These are phyloP conservation scores for Bidens hawaiensis DNA, from an alignment of 140 eudicot species.

Conservation along the genomic window DNA sequence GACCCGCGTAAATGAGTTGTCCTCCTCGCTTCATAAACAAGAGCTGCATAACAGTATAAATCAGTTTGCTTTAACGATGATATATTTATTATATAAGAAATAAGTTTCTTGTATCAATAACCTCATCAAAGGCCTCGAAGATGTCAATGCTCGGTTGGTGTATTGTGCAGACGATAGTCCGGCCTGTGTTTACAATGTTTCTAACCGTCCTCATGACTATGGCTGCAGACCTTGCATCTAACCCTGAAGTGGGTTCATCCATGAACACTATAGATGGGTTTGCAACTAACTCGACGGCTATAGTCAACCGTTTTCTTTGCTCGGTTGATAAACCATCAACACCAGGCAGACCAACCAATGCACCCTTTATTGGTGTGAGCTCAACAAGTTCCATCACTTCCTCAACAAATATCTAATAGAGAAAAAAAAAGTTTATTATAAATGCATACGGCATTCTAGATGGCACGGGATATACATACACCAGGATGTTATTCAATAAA, in stretches of 20 bases:
- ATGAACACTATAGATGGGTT: constrained; percentile 95
- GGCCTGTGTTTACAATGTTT: constrained; percentile 89
- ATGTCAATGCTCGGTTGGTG: constrained; percentile 99
- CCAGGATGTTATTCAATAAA: too few relatives aligned
- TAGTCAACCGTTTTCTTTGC: constrained; percentile 90
- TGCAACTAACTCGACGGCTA: constrained; percentile 97
- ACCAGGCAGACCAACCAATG: constrained; percentile 95
- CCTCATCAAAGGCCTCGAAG: constrained; percentile 98
- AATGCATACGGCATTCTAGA: too few relatives aligned
- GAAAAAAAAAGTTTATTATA: neutral
- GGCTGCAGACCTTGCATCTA: constrained; percentile 98
- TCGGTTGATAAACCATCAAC: constrained; percentile 98
- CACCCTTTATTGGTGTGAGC: constrained; percentile 78
- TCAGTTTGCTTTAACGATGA: neutral
- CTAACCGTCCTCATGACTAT: constrained; percentile 99
- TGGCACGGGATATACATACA: too few relatives aligned
- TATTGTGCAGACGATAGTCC: constrained; percentile 95
- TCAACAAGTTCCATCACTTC: constrained; percentile 99
- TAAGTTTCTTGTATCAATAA: constrained; percentile 12
- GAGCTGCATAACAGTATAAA: constrained; percentile 54
- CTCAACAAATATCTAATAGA: constrained; percentile 81
- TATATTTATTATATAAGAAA: neutral
- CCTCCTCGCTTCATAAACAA: constrained; percentile 98
- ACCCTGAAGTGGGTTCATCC: constrained; percentile 99
- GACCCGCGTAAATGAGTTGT: constrained; percentile 93